Conservation (phyloP, 2,329 filamentous ascomycete genomes). For the Colletotrichum acutatum region DNA sequence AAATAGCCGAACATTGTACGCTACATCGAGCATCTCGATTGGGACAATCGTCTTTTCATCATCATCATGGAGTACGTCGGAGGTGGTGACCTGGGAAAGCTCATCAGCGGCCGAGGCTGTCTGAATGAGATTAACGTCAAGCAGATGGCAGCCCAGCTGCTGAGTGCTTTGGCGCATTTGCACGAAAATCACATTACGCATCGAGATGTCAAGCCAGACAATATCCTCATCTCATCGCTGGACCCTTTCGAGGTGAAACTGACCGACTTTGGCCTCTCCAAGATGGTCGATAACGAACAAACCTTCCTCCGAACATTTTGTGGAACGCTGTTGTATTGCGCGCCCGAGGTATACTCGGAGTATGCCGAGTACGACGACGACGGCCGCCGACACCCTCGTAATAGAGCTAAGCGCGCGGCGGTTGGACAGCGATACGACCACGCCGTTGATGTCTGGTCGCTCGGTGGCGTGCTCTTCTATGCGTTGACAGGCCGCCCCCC, state of each 20-base stretch:
- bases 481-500: slow-evolving; percentile 83
- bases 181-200: slow-evolving; percentile 92
- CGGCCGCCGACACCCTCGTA: slow-evolving; percentile 71
- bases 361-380: slow-evolving; percentile 76
- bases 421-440: slow-evolving; percentile 81
- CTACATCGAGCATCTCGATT: slow-evolving; percentile 89
- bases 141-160: slow-evolving; percentile 78
- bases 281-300: slow-evolving; percentile 89
- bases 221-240: slow-evolving; percentile 83
- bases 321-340: slow-evolving; percentile 94
- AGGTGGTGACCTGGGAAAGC: slow-evolving; percentile 83
- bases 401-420: slow-evolving; percentile 67
- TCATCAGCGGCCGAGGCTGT: slow-evolving; percentile 69
- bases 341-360: slow-evolving; percentile 92
- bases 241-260: slow-evolving; percentile 87
- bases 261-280: slow-evolving; percentile 96
- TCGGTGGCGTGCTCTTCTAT: slow-evolving; percentile 92
- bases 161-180: slow-evolving; percentile 86
- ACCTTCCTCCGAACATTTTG: slow-evolving; percentile 97
- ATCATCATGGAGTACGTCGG: slow-evolving; percentile 96
- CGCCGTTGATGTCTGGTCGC: slow-evolving; percentile 95
- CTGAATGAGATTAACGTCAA: slow-evolving; percentile 78
- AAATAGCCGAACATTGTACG: slow-evolving; percentile 85
- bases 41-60: slow-evolving; percentile 85
- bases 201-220: slow-evolving; percentile 98